Conservation (phyloP, 192 early-diverging fungal species). For the Oehlia diaphana region DNA sequence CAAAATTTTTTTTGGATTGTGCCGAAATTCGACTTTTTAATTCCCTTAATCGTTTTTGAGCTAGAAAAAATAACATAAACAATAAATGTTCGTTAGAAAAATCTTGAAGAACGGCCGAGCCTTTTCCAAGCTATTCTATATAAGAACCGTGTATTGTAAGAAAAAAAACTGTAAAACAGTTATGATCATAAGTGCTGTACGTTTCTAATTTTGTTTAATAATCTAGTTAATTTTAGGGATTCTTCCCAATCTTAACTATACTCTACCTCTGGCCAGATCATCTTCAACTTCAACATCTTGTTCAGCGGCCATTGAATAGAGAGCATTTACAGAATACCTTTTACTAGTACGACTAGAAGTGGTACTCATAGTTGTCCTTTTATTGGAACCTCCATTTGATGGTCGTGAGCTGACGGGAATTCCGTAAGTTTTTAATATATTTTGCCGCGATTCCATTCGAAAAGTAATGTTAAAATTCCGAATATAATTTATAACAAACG, state of each 20-base stretch:
- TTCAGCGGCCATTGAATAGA: slow-evolving; percentile 85
- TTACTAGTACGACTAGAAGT: slow-evolving; percentile 59
- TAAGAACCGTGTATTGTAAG: too few species aligned
- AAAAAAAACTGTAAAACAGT: too few species aligned
- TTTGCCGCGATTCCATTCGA: slow-evolving; percentile 23
- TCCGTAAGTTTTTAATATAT: slow-evolving; percentile 26
- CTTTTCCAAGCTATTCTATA: too few species aligned
- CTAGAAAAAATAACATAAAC: slow-evolving; percentile 41
- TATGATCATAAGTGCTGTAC: too few species aligned
- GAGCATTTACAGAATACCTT: slow-evolving; percentile 68
- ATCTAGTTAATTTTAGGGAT: not conserved
- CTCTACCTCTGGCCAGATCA: slow-evolving; percentile 85
- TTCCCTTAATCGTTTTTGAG: slow-evolving; percentile 80
- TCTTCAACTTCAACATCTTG: slow-evolving; percentile 93
- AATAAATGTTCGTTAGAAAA: not conserved
- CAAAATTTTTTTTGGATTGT: slow-evolving; percentile 94
- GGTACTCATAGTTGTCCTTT: slow-evolving; percentile 23
- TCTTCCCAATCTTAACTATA: not conserved
- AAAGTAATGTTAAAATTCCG: not conserved
- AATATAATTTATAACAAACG: not conserved
- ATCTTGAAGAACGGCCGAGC: not conserved
- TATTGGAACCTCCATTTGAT: not conserved
- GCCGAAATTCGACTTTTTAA: slow-evolving; percentile 87
- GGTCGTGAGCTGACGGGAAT: slow-evolving; percentile 21
- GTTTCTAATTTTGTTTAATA: not conserved